Evolutionary conservation across 352 stramenopile species (phyloP).

Genomic region (Globisporangium paddicum): DNA sequence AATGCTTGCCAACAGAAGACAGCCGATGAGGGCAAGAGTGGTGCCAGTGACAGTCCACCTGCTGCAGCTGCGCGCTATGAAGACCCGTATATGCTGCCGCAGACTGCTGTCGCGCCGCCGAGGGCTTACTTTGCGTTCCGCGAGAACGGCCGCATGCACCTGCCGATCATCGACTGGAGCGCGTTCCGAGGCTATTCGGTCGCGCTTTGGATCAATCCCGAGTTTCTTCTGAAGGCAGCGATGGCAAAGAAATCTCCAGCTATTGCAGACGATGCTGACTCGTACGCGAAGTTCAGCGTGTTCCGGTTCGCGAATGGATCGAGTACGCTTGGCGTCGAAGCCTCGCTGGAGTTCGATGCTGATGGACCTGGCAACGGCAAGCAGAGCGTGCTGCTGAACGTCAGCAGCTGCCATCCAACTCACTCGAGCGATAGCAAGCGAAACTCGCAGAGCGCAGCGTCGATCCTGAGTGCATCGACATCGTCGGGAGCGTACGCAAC

Average conservation of each 20-base stretch:
- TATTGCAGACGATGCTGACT: neutral
- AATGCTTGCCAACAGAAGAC: neutral
- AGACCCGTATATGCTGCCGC: conserved; percentile 32
- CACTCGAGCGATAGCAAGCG: conserved; percentile 13
- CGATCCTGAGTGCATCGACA: conserved; percentile 28
- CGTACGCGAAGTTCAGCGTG: conserved; percentile 48
- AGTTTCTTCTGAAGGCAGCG: conserved; percentile 15
- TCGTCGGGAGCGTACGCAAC: conserved; percentile 14
- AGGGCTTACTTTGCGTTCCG: conserved; percentile 63
- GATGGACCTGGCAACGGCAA: conserved; percentile 17
- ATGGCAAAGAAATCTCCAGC: neutral
- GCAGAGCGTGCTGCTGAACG: conserved; percentile 33
- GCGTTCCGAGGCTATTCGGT: conserved; percentile 78
- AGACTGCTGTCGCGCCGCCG: conserved; percentile 31
- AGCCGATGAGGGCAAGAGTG: neutral
- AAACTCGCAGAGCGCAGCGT: conserved; percentile 17
- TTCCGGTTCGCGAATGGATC: conserved; percentile 73
- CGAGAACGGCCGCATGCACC: conserved; percentile 57
- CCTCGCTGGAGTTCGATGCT: conserved; percentile 44
- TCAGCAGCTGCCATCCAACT: conserved; percentile 50
- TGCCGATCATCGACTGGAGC: conserved; percentile 76
- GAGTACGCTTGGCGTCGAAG: conserved; percentile 67
- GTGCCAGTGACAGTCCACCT: neutral
- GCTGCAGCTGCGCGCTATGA: neutral
- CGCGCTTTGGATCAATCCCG: conserved; percentile 66